Evolutionary conservation across 352 stramenopile species (phyloP), one percentile per base, ranked within the genome.

Genomic region (Phytophthora boehmeriae): DNA sequence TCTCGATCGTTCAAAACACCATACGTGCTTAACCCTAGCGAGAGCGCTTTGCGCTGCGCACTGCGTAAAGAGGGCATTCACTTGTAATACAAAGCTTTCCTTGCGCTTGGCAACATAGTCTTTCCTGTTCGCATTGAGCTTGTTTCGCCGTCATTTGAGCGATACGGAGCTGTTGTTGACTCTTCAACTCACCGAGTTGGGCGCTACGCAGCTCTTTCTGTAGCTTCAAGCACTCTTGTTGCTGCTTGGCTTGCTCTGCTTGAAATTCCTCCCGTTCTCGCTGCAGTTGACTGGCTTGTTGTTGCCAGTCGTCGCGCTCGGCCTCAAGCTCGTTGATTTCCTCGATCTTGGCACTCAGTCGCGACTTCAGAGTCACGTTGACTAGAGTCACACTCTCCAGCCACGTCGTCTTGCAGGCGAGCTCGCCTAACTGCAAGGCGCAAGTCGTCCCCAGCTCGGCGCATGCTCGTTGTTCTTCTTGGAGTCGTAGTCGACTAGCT

Each of bases 341-440:
- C 4, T 32, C 32, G 14, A 25, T 55, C 30, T 65, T 42, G 9
- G n/a, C 14, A 17, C 54, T 53, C 20, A 50, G 45, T 19, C 10
- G 11, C 2, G 10, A 19, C 34, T 19, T 14, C 19, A 63, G 30
- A 8, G 55, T 25, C 45, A 57, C 45, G 9, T 44, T 63, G 11
- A 13, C 34, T 5, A 57, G 28, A 39, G 36, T 19, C 27, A 56
- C 38, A 2, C 28, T 38, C 5, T 42, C 35, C 17, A 64, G 32
- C 23, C 46, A 57, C 2, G 10, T 6, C 16, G 47, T 43, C 28
- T 58, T 57, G 8, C 9, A 42, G 9, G 20, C 10, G 4, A 58
- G 22, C 39, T 58, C 56, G 10, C 57, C 8, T 32, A 58, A 20
- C 47, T 58, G 13, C n/a, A 36, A 25, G 16, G 2, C 8, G 8